phyloP scores from a whole-genome alignment of 164 flowering plant species.

The Buxus sempervirens region DNA sequence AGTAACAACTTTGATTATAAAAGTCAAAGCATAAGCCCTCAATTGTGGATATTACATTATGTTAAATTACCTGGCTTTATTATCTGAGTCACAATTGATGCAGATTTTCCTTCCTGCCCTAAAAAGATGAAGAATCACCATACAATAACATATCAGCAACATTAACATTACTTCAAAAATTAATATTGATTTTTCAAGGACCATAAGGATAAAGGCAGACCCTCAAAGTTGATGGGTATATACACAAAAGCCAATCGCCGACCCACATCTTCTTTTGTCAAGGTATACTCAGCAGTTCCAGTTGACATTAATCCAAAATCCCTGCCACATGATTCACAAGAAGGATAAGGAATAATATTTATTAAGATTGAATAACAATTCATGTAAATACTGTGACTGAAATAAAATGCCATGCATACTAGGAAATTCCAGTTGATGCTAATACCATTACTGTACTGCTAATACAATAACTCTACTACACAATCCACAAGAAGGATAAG shows the following conservation, averaged over 20 bases:
- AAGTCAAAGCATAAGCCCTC: too few relatives aligned
- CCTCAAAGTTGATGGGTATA: constrained; percentile 88
- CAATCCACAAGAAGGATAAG: too few relatives aligned
- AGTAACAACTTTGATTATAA: too few relatives aligned
- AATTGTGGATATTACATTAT: not conserved
- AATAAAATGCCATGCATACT: too few relatives aligned
- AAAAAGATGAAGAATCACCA: constrained; percentile 19
- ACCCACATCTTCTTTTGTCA: constrained; percentile 88
- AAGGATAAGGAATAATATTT: not conserved
- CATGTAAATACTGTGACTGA: too few relatives aligned
- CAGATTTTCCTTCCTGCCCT: constrained; percentile 91
- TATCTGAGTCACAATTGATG: constrained; percentile 44
- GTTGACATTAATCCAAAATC: constrained; percentile 47
- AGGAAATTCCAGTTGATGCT: too few relatives aligned
- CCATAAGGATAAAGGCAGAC: constrained; percentile 29
- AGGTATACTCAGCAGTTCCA: constrained; percentile 73
- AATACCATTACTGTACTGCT: too few relatives aligned
- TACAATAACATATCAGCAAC: not conserved
- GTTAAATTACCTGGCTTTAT: constrained; percentile 66
- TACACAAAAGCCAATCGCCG: constrained; percentile 64
- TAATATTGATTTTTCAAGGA: not conserved
- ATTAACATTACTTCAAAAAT: not conserved
- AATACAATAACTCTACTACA: too few relatives aligned
- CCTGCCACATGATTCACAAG: constrained; percentile 33
- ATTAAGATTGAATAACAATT: not conserved